A percentile compares a stretch with the other conserved stretches of the same genome.
phyloP scores from a whole-genome alignment of 257 asterid genomes.

The Salvia miltiorrhiza region DNA sequence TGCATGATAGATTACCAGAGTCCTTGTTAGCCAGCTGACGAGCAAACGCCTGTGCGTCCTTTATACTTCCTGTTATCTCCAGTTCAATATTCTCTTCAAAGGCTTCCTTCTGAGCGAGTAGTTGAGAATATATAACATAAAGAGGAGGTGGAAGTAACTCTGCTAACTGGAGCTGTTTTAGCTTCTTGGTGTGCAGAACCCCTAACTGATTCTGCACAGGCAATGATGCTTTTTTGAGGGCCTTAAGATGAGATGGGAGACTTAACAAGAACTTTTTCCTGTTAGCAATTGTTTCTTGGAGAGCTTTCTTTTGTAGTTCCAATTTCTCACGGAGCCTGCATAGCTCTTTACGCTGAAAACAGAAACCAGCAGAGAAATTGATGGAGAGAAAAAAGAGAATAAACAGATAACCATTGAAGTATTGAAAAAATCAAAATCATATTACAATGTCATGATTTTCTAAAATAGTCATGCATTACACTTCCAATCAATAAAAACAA shows the following conservation, averaged over 20 bases:
- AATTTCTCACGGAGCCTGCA: constrained; percentile 80
- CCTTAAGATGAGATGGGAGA: constrained; percentile 96
- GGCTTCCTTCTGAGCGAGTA: constrained; percentile 94
- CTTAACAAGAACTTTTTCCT: constrained; percentile 84
- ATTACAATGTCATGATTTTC: neutral
- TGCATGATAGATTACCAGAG: constrained; percentile 41
- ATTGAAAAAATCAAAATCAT: neutral
- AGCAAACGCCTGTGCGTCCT: constrained; percentile 86
- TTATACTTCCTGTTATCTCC: constrained; percentile 81
- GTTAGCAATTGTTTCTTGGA: constrained; percentile 77
- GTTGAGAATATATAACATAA: constrained; percentile 79
- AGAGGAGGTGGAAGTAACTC: constrained; percentile 97
- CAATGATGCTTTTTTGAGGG: constrained; percentile 93
- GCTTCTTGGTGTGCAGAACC: constrained; percentile 70
- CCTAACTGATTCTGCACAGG: constrained; percentile 90
- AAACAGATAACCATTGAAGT: neutral
- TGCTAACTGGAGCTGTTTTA: constrained; percentile 90
- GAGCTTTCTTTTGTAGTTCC: constrained; percentile 79
- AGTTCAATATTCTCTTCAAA: constrained; percentile 84
- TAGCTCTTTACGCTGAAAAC: constrained; percentile 80
- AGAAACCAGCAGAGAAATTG: constrained; percentile 1
- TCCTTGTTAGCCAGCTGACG: constrained; percentile 85
- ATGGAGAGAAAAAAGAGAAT: constrained; percentile 1
- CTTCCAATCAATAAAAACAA: neutral
- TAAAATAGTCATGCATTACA: neutral